A percentile compares a stretch with the other conserved stretches of the same genome.
These are phyloP conservation scores for Yamadazyma jaroonii DNA, from an alignment of 1,139 yeast species.

Conservation along the genomic window DNA sequence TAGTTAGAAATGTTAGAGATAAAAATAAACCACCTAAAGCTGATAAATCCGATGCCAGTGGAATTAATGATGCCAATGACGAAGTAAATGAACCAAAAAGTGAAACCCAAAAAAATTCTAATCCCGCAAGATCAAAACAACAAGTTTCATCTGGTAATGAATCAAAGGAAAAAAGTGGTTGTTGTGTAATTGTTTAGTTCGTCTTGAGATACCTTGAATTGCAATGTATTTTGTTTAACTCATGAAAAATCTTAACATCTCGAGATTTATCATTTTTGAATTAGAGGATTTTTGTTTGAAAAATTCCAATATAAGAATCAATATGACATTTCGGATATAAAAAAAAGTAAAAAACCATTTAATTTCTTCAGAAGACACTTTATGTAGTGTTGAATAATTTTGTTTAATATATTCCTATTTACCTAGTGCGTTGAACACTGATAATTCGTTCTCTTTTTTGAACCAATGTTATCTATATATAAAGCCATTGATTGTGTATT, in stretches of 20 bases:
- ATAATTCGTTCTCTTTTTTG: not conserved
- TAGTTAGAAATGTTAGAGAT: constrained; percentile 58
- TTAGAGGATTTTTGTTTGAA: no score
- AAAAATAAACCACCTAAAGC: constrained; percentile 11
- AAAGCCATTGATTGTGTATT: no score
- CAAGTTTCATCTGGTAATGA: constrained; percentile 17
- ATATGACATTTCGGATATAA: no score
- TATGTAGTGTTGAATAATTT: not conserved
- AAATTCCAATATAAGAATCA: no score
- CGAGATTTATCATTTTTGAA: no score
- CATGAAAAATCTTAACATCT: no score
- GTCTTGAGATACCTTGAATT: no score
- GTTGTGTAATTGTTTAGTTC: constrained; percentile 42
- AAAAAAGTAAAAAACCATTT: no score
- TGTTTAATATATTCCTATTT: constrained; percentile 7
- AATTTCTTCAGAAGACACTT: no score
- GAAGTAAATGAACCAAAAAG: constrained; percentile 6
- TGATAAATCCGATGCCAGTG: constrained; percentile 7
- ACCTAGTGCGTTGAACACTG: not conserved
- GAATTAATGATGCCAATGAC: constrained; percentile 6
- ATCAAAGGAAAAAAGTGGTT: constrained; percentile 40
- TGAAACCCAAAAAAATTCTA: constrained; percentile 3
- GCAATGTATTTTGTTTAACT: no score
- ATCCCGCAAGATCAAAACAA: constrained; percentile 14
- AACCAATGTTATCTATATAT: no score